Conservation (phyloP, 148 eudicot species). For the Rhododendron molle region DNA sequence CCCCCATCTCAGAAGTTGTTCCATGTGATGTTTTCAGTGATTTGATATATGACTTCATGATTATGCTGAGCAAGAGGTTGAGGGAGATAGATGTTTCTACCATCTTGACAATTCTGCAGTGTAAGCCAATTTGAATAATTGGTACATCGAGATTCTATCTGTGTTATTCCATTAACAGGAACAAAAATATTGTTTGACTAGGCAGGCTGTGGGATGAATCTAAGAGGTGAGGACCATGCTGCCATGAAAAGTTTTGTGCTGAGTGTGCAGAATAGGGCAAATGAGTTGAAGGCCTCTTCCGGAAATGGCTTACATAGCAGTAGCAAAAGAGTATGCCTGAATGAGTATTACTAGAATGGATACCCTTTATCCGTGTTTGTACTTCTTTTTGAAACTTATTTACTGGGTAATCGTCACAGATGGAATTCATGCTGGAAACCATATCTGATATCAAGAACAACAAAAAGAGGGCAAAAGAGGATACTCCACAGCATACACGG, state of each 20-base stretch:
- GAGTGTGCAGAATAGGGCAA: constrained; percentile 68
- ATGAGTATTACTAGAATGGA: background rate
- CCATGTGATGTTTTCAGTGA: constrained; percentile 52
- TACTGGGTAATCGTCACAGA: constrained; percentile 38
- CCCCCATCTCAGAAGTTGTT: constrained; percentile 1
- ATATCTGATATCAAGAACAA: constrained; percentile 95
- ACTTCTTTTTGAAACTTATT: constrained; percentile 14
- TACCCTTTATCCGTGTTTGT: constrained; percentile 12
- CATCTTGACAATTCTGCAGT: constrained; percentile 64
- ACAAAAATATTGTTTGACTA: background rate
- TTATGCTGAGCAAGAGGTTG: constrained; percentile 72
- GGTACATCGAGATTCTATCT: background rate
- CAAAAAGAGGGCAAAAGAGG: constrained; percentile 70
- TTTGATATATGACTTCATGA: constrained; percentile 79
- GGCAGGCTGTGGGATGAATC: constrained; percentile 89
- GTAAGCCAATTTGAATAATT: constrained; percentile 35
- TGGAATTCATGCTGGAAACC: constrained; percentile 97
- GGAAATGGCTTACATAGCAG: constrained; percentile 32
- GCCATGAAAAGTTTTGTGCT: constrained; percentile 80
- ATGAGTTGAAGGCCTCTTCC: constrained; percentile 59
- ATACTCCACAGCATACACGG: constrained; percentile 57
- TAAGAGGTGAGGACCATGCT: constrained; percentile 84
- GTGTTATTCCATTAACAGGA: background rate
- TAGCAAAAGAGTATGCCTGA: constrained; percentile 67
- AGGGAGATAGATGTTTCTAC: constrained; percentile 84